phyloP scores from a whole-genome alignment of 2,329 filamentous ascomycete species.

The Sphaerulina vaccinii region DNA sequence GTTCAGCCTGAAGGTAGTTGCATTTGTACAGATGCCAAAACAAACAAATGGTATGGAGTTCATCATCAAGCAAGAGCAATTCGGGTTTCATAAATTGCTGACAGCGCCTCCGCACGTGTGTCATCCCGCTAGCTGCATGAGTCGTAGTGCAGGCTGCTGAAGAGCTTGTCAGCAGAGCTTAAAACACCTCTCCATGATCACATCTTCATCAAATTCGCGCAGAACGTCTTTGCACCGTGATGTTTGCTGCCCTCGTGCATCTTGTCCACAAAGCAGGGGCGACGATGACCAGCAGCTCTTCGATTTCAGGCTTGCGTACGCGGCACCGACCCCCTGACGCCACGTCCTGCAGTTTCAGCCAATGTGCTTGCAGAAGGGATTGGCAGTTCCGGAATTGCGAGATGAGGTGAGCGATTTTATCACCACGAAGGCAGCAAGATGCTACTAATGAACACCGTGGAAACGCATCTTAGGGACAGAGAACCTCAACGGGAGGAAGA shows the following conservation, averaged over 20 bases:
- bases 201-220: not conserved
- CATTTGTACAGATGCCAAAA: too few species aligned
- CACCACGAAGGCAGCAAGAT: not conserved
- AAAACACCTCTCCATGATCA: too few species aligned
- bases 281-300: not conserved
- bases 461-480: not conserved
- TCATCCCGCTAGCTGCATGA: not conserved
- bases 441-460: too few species aligned
- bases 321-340: not conserved
- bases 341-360: constrained; percentile 10
- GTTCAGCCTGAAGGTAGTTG: constrained; percentile 1
- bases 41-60: too few species aligned
- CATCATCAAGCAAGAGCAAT: too few species aligned
- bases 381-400: not conserved
- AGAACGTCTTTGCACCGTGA: not conserved
- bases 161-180: constrained; percentile 12
- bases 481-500: not conserved
- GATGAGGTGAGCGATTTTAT: too few species aligned
- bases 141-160: constrained; percentile 3
- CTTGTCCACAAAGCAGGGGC: not conserved
- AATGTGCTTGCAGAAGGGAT: not conserved
- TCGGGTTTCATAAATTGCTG: too few species aligned
- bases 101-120: too few species aligned
- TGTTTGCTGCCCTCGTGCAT: not conserved
- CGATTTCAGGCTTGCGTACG: not conserved